Conservation (phyloP, 2,329 filamentous ascomycete species). For the Colletotrichum plurivorum region DNA sequence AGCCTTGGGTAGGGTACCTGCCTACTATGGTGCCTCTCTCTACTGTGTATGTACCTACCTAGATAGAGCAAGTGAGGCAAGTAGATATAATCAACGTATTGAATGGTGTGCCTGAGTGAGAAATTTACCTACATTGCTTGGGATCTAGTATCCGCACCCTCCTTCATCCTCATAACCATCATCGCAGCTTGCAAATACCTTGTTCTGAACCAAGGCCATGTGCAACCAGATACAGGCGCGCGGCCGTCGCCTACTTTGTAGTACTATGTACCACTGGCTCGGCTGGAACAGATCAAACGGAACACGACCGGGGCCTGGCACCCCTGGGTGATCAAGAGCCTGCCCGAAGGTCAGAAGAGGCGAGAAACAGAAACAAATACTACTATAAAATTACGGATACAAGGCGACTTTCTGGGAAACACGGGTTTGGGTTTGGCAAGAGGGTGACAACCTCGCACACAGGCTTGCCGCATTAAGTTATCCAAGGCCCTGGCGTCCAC, state of each 20-base stretch:
- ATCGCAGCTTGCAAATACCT: neutral
- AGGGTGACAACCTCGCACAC: constrained; percentile 22
- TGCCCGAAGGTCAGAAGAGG: neutral
- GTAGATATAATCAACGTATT: too few relatives aligned
- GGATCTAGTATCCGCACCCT: too few relatives aligned
- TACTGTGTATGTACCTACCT: too few relatives aligned
- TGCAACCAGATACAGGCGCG: neutral
- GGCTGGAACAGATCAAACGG: constrained; percentile 19
- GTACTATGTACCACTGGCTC: constrained; percentile 10
- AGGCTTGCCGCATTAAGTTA: constrained; percentile 9
- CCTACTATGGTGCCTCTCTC: too few relatives aligned
- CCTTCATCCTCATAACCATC: too few relatives aligned
- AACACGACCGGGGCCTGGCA: constrained; percentile 4
- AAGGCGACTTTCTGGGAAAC: constrained; percentile 9
- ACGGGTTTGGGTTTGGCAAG: neutral
- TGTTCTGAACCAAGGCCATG: neutral
- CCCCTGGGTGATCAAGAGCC: neutral
- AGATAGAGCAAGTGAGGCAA: too few relatives aligned
- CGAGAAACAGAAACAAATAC: constrained; percentile 37
- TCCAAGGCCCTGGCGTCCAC: neutral
- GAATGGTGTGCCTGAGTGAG: too few relatives aligned
- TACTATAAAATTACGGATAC: neutral
- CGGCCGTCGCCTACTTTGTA: neutral
- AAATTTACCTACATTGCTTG: too few relatives aligned
- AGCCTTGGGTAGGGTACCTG: too few relatives aligned